Percentiles rank a stretch among this genome's conserved stretches.
Conservation (phyloP, 345 rosid genomes). For the Gossypium thurberi region DNA sequence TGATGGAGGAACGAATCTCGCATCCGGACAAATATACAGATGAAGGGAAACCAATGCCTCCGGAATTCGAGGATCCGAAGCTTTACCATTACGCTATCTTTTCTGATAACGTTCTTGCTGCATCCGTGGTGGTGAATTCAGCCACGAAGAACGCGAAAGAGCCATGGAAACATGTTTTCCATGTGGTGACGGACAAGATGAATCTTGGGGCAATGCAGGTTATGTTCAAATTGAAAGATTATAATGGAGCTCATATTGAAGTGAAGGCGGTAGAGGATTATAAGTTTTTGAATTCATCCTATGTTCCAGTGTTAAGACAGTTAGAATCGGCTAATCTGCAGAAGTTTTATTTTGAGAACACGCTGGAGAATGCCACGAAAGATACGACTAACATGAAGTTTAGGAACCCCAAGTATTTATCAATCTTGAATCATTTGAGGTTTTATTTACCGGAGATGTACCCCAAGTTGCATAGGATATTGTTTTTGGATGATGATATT, state of each 20-base stretch:
- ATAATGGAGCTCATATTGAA: slow-evolving; percentile 83
- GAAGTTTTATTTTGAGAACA: slow-evolving; percentile 90
- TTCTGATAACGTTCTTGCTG: slow-evolving; percentile 88
- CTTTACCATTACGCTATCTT: slow-evolving; percentile 89
- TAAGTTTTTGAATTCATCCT: slow-evolving; percentile 79
- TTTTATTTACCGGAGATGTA: slow-evolving; percentile 31
- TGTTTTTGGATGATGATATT: slow-evolving; percentile 88
- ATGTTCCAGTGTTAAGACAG: slow-evolving; percentile 84
- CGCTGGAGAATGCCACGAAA: slow-evolving; percentile 83
- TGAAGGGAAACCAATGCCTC: slow-evolving; percentile 55
- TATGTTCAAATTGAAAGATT: slow-evolving; percentile 85
- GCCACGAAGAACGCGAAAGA: slow-evolving; percentile 90
- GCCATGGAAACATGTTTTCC: slow-evolving; percentile 93
- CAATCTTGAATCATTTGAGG: slow-evolving; percentile 86
- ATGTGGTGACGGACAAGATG: slow-evolving; percentile 97
- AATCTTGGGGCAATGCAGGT: slow-evolving; percentile 98
- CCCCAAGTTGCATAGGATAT: slow-evolving; percentile 73
- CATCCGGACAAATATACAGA: slow-evolving; percentile 71
- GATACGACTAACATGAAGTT: slow-evolving; percentile 93
- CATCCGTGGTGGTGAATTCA: slow-evolving; percentile 92
- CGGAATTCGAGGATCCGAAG: slow-evolving; percentile 72
- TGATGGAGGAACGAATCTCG: slow-evolving; percentile 93
- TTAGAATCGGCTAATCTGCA: slow-evolving; percentile 82
- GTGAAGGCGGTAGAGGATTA: slow-evolving; percentile 97
- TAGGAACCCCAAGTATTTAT: slow-evolving; percentile 88